phyloP scores from a whole-genome alignment of 768 basidiomycete species.

The Phlebiopsis gigantea region DNA sequence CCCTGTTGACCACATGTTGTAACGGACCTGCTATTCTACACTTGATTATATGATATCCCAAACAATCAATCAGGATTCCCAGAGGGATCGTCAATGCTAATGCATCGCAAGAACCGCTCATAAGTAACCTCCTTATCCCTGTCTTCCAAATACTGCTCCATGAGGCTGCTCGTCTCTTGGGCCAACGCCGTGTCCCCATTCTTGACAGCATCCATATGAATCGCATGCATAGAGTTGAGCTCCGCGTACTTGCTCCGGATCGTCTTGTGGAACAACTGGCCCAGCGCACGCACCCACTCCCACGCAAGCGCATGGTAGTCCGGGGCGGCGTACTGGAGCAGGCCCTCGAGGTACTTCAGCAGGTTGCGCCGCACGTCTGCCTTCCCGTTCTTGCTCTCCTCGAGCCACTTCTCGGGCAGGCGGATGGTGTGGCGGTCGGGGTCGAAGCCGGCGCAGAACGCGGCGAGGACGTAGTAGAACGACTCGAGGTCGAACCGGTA shows the following conservation, averaged over 20 bases:
- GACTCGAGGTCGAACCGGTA: slow-evolving; percentile 13
- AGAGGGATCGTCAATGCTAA: not conserved
- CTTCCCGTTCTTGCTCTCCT: not conserved
- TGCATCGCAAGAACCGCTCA: not conserved
- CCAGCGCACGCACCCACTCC: not conserved
- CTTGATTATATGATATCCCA: not conserved
- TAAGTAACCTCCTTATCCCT: not conserved
- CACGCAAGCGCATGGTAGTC: not conserved
- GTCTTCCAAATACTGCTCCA: slow-evolving; percentile 2
- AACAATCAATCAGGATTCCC: not conserved
- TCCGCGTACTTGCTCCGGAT: not conserved
- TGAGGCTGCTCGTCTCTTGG: not conserved
- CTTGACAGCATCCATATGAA: not conserved
- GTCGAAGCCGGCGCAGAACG: slow-evolving; percentile 2
- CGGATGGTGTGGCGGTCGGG: not conserved
- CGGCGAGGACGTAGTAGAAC: slow-evolving; percentile 16
- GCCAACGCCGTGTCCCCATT: not conserved
- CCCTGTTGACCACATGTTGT: not conserved
- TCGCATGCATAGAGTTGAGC: slow-evolving; percentile 1
- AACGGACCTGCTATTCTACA: not conserved
- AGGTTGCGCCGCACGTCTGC: not conserved
- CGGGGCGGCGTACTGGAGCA: not conserved
- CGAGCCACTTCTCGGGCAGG: not conserved
- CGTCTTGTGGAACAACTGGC: not conserved
- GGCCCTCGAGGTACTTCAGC: not conserved